Conservation (phyloP, 305 asterid genomes). For the Ilex paraguariensis region DNA sequence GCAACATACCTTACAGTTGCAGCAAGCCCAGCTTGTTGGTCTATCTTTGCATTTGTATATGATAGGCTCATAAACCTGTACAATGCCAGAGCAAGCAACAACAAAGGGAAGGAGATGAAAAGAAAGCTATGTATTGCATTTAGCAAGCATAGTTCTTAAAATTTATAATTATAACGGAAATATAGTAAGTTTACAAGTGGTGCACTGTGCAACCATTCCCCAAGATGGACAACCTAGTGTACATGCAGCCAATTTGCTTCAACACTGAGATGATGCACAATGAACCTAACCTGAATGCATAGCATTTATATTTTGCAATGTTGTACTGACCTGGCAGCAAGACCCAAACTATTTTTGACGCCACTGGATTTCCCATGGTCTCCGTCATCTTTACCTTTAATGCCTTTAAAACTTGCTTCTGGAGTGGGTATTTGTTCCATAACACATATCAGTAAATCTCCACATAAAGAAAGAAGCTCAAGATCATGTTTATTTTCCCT, state of each 20-base stretch:
- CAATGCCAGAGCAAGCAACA: constrained; percentile 9
- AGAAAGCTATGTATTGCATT: neutral
- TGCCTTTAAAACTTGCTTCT: constrained; percentile 25
- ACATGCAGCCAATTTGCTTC: too few species aligned
- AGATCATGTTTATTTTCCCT: constrained; percentile 21
- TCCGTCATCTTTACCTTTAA: constrained; percentile 18
- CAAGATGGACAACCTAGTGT: too few species aligned
- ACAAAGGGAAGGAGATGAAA: neutral
- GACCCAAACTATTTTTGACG: constrained; percentile 32
- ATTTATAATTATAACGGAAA: too few species aligned
- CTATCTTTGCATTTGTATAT: constrained; percentile 23
- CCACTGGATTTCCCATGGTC: constrained; percentile 26
- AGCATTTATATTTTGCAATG: neutral
- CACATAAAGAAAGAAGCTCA: constrained; percentile 37
- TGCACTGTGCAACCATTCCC: too few species aligned
- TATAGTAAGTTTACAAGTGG: too few species aligned
- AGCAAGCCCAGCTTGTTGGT: constrained; percentile 23
- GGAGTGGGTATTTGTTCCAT: constrained; percentile 34
- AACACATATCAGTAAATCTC: constrained; percentile 34
- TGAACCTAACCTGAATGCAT: neutral
- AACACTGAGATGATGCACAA: too few species aligned
- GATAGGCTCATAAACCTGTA: constrained; percentile 59
- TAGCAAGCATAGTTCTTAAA: too few species aligned
- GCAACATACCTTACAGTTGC: constrained; percentile 36
- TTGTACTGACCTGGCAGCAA: constrained; percentile 54